Base-by-base conservation (phyloP, 768 basidiomycete genomes). In the Pisolithus sp. region DNA sequence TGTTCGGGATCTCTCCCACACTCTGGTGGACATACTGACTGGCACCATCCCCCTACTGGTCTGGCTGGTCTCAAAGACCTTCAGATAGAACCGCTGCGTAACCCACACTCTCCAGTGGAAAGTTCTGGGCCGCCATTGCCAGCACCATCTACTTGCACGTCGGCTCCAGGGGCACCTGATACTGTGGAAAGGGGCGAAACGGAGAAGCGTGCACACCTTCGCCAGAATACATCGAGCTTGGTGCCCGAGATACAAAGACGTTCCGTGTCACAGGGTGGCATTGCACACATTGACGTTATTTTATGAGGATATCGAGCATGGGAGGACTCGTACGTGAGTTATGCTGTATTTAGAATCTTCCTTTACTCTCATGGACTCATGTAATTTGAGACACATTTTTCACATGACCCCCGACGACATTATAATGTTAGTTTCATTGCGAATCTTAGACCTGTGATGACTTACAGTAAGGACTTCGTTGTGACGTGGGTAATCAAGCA, bases 271-370 rank as follows among this genome's bases (percentile, higher is more conserved):
- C 58, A 61, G 44, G 45, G 56, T 9, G 64, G 57, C 39, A 59
- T 69, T 53, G 66, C 57, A 18, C 43, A 10, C 38, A 68, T 68
- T n/a, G 63, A 66, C 1, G 56, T 65, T 2, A 21, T 40, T 0
- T 44, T 65, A 21, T 71, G 49, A 62, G 18, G 41, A 20, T 51
- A 51, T 3, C 24, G 52, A 53, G 43, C 21, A 48, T 3, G 13
- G 10, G 3, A 9, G 34, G 23, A 42, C 26, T 34, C 31, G 12
- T 37, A 4, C 30, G 52, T 49, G 50, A 3, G 10, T 61, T 59
- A 61, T 65, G 55, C 6, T 63, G 53, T 57, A n/a, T 63, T 60
- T 30, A 28, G 31, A 15, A 34, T 41, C 9, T 17, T 12, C 36
- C 10, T 0, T 17, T 8, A 42, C 34, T 21, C 23, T 13, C 31